Conservation (phyloP, 1,284 basidiomycete genomes). For the Termitomyces sp. region DNA sequence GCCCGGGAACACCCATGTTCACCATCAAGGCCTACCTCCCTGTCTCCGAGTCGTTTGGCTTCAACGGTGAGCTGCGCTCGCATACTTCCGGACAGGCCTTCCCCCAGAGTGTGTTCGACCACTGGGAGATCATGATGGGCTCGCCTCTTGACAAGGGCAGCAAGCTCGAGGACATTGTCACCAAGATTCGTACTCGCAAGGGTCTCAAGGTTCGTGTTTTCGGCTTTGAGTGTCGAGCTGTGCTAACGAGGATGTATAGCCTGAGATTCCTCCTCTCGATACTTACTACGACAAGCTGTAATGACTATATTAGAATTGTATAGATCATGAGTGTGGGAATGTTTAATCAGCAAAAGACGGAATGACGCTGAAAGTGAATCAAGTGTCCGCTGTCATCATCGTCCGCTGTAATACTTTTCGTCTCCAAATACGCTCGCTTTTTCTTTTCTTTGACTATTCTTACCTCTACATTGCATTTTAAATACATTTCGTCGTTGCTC, state of each 20-base stretch:
- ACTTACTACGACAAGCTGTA: slow-evolving; percentile 89
- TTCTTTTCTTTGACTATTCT: slow-evolving; percentile 5
- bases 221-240: not conserved
- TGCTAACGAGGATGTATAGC: slow-evolving; percentile 35
- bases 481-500: slow-evolving; percentile 8
- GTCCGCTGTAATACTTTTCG: slow-evolving; percentile 16
- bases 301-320: slow-evolving; percentile 12
- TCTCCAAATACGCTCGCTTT: slow-evolving; percentile 20
- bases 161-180: slow-evolving; percentile 88
- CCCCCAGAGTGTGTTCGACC: slow-evolving; percentile 95
- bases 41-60: slow-evolving; percentile 97
- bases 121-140: slow-evolving; percentile 84
- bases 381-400: not conserved
- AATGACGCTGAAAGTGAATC: slow-evolving; percentile 4
- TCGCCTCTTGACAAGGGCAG: slow-evolving; percentile 79
- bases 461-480: slow-evolving; percentile 15
- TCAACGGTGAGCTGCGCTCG: slow-evolving; percentile 94
- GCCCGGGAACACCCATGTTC: slow-evolving; percentile 98
- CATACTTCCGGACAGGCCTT: slow-evolving; percentile 97
- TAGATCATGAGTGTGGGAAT: slow-evolving; percentile 14
- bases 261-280: slow-evolving; percentile 84
- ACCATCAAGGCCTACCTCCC: slow-evolving; percentile 99
- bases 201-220: slow-evolving; percentile 75
- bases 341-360: slow-evolving; percentile 6
- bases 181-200: slow-evolving; percentile 83